Conservation (phyloP, 2,329 filamentous ascomycete species). For the Sporothrix mexicana region DNA sequence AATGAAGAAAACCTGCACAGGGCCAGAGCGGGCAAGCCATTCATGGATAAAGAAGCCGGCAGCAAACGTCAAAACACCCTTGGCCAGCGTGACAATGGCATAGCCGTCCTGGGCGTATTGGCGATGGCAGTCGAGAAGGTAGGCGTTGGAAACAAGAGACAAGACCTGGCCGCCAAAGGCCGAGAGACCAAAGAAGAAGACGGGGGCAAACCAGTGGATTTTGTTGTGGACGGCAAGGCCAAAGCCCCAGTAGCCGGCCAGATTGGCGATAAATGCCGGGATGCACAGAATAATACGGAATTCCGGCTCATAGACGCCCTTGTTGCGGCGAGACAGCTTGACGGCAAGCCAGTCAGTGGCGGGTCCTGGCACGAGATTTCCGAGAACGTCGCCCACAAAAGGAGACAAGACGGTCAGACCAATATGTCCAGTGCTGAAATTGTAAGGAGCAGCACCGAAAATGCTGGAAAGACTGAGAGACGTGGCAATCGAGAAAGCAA, state of each 20-base stretch:
- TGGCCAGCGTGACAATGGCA: constrained; percentile 20
- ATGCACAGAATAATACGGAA: constrained; percentile 49
- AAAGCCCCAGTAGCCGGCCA: constrained; percentile 49
- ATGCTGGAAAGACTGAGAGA: constrained; percentile 38
- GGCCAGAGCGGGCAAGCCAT: constrained; percentile 20
- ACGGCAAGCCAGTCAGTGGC: constrained; percentile 47
- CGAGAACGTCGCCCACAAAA: constrained; percentile 49
- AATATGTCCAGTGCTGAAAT: constrained; percentile 46
- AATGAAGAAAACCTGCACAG: constrained; percentile 16
- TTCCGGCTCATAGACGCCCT: constrained; percentile 55
- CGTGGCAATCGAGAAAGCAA: constrained; percentile 41
- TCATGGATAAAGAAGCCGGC: constrained; percentile 22
- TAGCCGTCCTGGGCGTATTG: constrained; percentile 22
- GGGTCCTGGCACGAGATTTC: constrained; percentile 44
- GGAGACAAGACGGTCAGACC: constrained; percentile 49
- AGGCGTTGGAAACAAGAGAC: constrained; percentile 28
- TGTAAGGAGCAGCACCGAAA: constrained; percentile 51
- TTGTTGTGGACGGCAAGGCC: constrained; percentile 40
- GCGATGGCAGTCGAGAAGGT: constrained; percentile 28
- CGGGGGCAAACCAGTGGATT: constrained; percentile 37
- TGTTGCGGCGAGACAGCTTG: constrained; percentile 48
- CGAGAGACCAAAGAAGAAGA: constrained; percentile 28
- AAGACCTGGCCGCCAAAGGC: constrained; percentile 17
- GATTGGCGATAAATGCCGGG: constrained; percentile 44
- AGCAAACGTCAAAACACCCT: constrained; percentile 19